Evolutionary conservation across 2,329 filamentous ascomycete genomes (phyloP).

Genomic region (Penicillium capsulatum): DNA sequence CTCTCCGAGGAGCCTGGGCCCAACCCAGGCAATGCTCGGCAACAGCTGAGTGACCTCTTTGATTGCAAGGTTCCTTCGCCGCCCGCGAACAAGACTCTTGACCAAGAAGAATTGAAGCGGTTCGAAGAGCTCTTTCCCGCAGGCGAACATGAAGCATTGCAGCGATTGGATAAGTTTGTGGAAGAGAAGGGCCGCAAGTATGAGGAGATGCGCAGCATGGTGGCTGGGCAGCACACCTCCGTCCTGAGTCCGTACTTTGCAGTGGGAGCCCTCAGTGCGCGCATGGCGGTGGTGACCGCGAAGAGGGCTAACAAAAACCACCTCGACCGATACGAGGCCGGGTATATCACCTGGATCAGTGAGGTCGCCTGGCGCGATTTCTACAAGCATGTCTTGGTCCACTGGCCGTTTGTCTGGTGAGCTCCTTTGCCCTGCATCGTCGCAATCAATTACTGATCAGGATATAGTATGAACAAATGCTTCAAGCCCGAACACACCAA

Average conservation of each 20-base stretch:
- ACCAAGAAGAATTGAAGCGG: conserved; percentile 54
- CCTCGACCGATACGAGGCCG: conserved; percentile 62
- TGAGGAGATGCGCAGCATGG: conserved; percentile 61
- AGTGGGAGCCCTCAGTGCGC: conserved; percentile 62
- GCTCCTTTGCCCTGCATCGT: conserved; percentile 1
- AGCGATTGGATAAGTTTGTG: conserved; percentile 63
- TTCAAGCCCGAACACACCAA: conserved; percentile 83
- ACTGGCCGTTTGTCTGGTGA: conserved; percentile 69
- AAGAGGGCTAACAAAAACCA: conserved; percentile 58
- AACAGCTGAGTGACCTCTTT: conserved; percentile 57
- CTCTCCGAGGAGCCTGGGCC: conserved; percentile 54
- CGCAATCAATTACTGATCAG: background rate
- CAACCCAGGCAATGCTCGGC: conserved; percentile 51
- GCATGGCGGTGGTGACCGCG: conserved; percentile 63
- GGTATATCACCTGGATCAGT: conserved; percentile 70
- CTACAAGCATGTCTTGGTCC: conserved; percentile 76
- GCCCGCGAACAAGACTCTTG: conserved; percentile 61
- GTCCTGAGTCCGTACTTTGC: conserved; percentile 68
- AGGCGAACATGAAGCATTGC: conserved; percentile 67
- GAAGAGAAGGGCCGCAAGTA: conserved; percentile 61
- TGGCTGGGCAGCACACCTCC: conserved; percentile 61
- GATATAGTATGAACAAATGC: conserved; percentile 62
- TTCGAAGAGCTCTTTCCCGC: conserved; percentile 64
- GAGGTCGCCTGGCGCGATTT: conserved; percentile 86
- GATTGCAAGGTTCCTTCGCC: conserved; percentile 56